Evolutionary conservation across 1,284 basidiomycete species (phyloP), one percentile per base, ranked within the genome.

Genomic region (Lentinus polychrous): DNA sequence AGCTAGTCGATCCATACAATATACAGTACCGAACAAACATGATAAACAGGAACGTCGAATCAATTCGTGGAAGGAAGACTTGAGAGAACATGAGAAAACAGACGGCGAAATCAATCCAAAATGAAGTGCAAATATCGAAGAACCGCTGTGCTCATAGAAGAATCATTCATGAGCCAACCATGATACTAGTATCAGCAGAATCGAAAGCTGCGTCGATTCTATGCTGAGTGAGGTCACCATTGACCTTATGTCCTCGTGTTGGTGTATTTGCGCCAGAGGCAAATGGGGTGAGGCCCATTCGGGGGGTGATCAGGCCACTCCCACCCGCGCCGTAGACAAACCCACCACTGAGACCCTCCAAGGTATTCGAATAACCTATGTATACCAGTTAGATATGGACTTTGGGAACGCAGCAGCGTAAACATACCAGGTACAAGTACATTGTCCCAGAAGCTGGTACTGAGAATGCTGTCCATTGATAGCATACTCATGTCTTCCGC

Each of bases 251-350:
- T 40, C 41, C 49, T 27, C 31, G 27, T 12, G 56, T 54, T 12
- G 70, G 70, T 35, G 68, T 69, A 44, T 62, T 66, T 39, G 61
- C 49, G 10, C 64, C 66, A 3, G 71, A 72, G 24, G 63, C 60
- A 39, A 62, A 54, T 2, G 71, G 68, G 4, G 70, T 63, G 49
- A 63, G 63, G 48, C 63, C 63, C 46, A 70, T 55, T 35, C 69
- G 63, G 12, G 71, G 70, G 12, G 84, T 85, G 57, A 86, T 86
- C 53, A 85, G 66, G 24, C 83, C 86, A 56, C 83, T 88, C 10
- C 87, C 88, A 18, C 84, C 84, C 2, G 81, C 75, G 7, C 88
- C 87, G 57, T 83, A 91, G 32, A 90, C 80, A 60, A 90, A 91
- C 2, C 87, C 87, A 31, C 86, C 87, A 53, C 81, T 85, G 15